phyloP scores from a whole-genome alignment of 176 grass and related monocot genomes.

The Eleusine indica region DNA sequence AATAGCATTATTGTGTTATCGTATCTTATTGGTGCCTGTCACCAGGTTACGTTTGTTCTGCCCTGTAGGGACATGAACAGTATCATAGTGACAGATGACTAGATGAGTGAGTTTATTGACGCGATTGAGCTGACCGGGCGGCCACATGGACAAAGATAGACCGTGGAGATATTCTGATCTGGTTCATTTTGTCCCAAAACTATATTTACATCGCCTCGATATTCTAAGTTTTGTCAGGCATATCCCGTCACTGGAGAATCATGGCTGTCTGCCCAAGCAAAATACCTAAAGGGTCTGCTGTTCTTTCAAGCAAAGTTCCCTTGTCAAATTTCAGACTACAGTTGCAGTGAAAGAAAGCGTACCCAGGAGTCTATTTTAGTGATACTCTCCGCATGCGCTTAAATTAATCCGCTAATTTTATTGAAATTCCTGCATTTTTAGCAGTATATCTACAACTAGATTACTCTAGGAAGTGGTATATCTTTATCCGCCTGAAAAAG shows the following conservation, averaged over 20 bases:
- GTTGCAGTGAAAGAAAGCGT: neutral
- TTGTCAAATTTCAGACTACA: neutral
- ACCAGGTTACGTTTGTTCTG: conserved; percentile 3
- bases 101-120: neutral
- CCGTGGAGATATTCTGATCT: neutral
- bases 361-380: neutral
- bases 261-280: neutral
- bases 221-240: neutral
- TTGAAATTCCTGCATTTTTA: neutral
- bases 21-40: neutral
- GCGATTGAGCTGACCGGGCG: neutral
- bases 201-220: neutral
- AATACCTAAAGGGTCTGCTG: neutral
- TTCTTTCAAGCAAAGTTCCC: neutral
- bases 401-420: neutral
- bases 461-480: neutral
- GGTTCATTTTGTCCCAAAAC: neutral
- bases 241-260: neutral
- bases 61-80: neutral
- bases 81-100: neutral
- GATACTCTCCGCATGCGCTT: neutral
- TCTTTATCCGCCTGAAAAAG: neutral
- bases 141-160: neutral
- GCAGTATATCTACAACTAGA: neutral
- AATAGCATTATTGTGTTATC: conserved; percentile 11